These are phyloP conservation scores for Chionographis japonica DNA, from an alignment of 106 monocot species.

Conservation along the genomic window DNA sequence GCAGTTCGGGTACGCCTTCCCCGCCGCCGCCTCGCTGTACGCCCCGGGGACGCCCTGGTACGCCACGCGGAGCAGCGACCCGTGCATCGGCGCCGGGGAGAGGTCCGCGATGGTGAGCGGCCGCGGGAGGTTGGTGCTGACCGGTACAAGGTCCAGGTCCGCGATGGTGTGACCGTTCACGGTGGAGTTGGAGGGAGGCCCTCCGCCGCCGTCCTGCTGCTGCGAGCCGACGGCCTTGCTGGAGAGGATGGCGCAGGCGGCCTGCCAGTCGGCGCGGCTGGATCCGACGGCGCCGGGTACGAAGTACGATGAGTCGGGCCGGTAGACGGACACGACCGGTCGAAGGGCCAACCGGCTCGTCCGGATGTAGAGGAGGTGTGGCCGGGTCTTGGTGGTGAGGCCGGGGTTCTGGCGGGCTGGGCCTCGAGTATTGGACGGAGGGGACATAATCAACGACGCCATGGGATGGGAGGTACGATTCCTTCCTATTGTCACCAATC, in stretches of 20 bases:
- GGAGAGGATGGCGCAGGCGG: constrained; percentile 42
- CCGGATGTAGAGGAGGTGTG: background rate
- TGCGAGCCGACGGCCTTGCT: constrained; percentile 4
- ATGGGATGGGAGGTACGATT: no score
- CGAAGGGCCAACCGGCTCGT: background rate
- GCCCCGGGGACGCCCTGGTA: constrained; percentile 39
- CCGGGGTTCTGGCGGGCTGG: background rate
- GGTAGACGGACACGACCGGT: constrained; percentile 10
- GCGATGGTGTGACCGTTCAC: background rate
- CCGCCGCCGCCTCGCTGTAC: constrained; percentile 32
- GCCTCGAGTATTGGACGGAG: no score
- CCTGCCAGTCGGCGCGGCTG: constrained; percentile 40
- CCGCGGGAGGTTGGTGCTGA: constrained; percentile 27
- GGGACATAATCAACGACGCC: no score
- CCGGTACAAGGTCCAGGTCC: constrained; percentile 27
- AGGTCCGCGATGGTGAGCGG: constrained; percentile 45
- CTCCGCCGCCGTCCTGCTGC: background rate
- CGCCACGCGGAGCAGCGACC: constrained; percentile 43
- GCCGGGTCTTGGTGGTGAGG: background rate
- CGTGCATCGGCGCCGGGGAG: constrained; percentile 55
- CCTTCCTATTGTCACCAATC: no score
- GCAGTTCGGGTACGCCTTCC: constrained; percentile 41
- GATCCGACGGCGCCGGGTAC: constrained; percentile 14
- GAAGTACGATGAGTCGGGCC: constrained; percentile 3
- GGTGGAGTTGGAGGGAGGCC: background rate